Percentiles rank a stretch among this genome's conserved stretches.
Conservation (phyloP, 352 stramenopile genomes). For the Aphanomyces cochlioides region DNA sequence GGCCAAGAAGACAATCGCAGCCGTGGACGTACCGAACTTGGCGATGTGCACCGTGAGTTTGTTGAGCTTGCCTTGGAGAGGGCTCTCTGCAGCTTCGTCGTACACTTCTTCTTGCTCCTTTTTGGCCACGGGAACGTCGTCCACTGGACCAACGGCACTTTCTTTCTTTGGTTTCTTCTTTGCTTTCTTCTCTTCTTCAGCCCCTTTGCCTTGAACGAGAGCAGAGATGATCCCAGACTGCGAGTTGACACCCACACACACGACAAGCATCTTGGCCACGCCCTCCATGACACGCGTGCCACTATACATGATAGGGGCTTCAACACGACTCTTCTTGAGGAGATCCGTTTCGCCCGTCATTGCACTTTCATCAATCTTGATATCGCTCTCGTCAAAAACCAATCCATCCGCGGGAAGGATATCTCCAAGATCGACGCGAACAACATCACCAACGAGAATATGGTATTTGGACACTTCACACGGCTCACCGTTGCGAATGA, state of each 20-base stretch:
- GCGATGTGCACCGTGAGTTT: constrained; percentile 58
- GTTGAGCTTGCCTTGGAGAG: constrained; percentile 63
- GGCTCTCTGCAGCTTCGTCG: constrained; percentile 43
- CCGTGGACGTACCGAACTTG: constrained; percentile 50
- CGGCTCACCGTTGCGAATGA: constrained; percentile 56
- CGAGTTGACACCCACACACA: constrained; percentile 87
- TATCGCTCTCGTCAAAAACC: constrained; percentile 75
- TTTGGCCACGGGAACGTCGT: constrained; percentile 24
- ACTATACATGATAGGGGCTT: constrained; percentile 86
- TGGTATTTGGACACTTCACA: constrained; percentile 65
- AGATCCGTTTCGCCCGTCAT: constrained; percentile 90
- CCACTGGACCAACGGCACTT: constrained; percentile 5
- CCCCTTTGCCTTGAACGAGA: constrained; percentile 64
- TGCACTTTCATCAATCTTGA: constrained; percentile 86
- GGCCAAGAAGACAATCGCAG: constrained; percentile 55
- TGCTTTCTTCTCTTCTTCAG: constrained; percentile 26
- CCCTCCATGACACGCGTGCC: constrained; percentile 90
- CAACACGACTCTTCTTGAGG: constrained; percentile 57
- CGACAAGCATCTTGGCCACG: constrained; percentile 87
- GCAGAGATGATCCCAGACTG: constrained; percentile 88
- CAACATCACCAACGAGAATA: constrained; percentile 88
- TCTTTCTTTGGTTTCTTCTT: constrained; percentile 16
- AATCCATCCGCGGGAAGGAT: constrained; percentile 87
- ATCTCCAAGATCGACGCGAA: constrained; percentile 79
- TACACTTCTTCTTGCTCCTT: constrained; percentile 40